Conservation (phyloP, 257 asterid species). For the Cynanchum wilfordii region DNA sequence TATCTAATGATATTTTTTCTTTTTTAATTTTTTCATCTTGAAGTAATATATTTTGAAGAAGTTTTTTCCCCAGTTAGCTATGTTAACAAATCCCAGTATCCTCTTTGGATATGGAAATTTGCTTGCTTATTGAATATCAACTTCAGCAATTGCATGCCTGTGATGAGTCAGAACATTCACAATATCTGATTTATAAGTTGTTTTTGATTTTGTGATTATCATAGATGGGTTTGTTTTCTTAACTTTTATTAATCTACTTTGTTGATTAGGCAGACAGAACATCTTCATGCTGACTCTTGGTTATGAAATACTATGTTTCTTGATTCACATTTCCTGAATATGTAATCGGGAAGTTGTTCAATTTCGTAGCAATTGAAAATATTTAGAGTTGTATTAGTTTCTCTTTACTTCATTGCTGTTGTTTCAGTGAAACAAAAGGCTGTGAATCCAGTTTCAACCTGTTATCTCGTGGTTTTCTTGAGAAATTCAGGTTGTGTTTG, state of each 20-base stretch:
- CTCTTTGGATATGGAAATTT: background rate
- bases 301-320: background rate
- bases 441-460: background rate
- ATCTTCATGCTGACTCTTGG: background rate
- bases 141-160: background rate
- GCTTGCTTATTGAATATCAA: background rate
- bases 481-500: background rate
- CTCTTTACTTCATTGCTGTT: background rate
- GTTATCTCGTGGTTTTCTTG: background rate
- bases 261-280: background rate
- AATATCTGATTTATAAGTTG: conserved; percentile 1
- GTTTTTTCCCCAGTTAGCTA: background rate
- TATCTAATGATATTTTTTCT: background rate
- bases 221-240: background rate
- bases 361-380: background rate
- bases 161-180: background rate
- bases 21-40: background rate
- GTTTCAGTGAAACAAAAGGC: background rate
- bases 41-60: background rate
- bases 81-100: background rate
- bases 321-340: background rate
- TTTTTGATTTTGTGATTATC: background rate
- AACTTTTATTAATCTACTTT: background rate
- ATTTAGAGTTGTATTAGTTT: background rate
- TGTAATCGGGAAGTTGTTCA: background rate